These are phyloP conservation scores for Wickerhamomyces queroliae DNA, from an alignment of 805 yeast species.

Conservation along the genomic window DNA sequence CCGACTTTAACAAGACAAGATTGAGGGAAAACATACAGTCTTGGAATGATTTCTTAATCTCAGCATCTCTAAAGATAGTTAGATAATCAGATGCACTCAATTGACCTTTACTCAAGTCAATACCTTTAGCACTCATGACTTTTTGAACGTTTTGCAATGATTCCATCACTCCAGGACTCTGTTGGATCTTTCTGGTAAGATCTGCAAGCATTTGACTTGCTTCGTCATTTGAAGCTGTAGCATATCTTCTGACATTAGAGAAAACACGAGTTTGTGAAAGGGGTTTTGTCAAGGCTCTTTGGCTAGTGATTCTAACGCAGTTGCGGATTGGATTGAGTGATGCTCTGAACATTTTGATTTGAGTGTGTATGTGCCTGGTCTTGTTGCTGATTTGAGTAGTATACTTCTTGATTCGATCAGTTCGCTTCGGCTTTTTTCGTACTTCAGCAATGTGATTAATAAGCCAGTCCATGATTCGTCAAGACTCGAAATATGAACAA, in stretches of 20 bases:
- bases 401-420: not conserved
- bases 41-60: slow-evolving; percentile 19
- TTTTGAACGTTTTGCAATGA: not conserved
- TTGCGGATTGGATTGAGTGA: not conserved
- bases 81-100: slow-evolving; percentile 2
- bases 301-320: not conserved
- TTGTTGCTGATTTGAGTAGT: not conserved
- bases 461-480: too few species aligned
- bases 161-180: not conserved
- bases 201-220: not conserved
- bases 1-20: slow-evolving; percentile 1
- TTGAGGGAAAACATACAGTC: slow-evolving; percentile 5
- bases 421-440: not conserved
- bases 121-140: not conserved
- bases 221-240: not conserved
- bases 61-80: slow-evolving; percentile 22
- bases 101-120: not conserved
- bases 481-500: not conserved
- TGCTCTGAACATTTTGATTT: not conserved
- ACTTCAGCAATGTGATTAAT: too few species aligned
- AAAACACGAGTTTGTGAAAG: not conserved
- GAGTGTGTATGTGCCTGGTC: not conserved
- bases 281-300: not conserved
- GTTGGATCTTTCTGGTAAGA: not conserved
- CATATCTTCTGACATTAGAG: not conserved